Percentiles rank a stretch among this genome's conserved stretches.
Conservation (phyloP, 2,329 filamentous ascomycete genomes). For the Ophidiomyces ophidiicola region DNA sequence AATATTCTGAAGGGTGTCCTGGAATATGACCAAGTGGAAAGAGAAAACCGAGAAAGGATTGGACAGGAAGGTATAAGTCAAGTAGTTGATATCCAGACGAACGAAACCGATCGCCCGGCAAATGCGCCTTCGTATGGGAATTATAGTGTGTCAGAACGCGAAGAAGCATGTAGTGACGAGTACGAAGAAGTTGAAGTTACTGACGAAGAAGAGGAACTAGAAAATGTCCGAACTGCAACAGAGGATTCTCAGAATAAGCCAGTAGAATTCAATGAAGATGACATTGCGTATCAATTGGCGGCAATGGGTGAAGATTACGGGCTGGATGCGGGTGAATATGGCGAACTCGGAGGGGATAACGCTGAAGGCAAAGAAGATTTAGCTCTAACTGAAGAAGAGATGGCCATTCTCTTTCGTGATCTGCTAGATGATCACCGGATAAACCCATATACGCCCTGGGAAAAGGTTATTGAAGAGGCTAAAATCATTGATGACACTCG, state of each 20-base stretch:
- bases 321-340: slow-evolving; percentile 64
- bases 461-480: slow-evolving; percentile 72
- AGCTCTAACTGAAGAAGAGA: slow-evolving; percentile 61
- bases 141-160: slow-evolving; percentile 10
- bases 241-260: slow-evolving; percentile 39
- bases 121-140: background rate
- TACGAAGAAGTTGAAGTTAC: slow-evolving; percentile 69
- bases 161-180: slow-evolving; percentile 50
- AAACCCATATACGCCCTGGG: slow-evolving; percentile 84
- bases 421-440: slow-evolving; percentile 70
- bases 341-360: slow-evolving; percentile 44
- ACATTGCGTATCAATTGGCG: slow-evolving; percentile 83
- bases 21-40: slow-evolving; percentile 59
- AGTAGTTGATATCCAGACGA: slow-evolving; percentile 10
- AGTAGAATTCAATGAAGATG: slow-evolving; percentile 82
- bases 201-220: slow-evolving; percentile 43
- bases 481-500: slow-evolving; percentile 72
- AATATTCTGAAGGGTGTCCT: slow-evolving; percentile 65
- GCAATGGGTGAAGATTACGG: slow-evolving; percentile 81
- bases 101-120: slow-evolving; percentile 6
- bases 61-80: slow-evolving; percentile 23
- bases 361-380: slow-evolving; percentile 57
- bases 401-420: slow-evolving; percentile 67
- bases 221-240: too few species aligned
- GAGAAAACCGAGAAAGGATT: slow-evolving; percentile 52